Percentiles rank a stretch among this genome's conserved stretches.
These are phyloP conservation scores for Hemerocallis citrina DNA, from an alignment of 106 monocot genomes.

Conservation along the genomic window DNA sequence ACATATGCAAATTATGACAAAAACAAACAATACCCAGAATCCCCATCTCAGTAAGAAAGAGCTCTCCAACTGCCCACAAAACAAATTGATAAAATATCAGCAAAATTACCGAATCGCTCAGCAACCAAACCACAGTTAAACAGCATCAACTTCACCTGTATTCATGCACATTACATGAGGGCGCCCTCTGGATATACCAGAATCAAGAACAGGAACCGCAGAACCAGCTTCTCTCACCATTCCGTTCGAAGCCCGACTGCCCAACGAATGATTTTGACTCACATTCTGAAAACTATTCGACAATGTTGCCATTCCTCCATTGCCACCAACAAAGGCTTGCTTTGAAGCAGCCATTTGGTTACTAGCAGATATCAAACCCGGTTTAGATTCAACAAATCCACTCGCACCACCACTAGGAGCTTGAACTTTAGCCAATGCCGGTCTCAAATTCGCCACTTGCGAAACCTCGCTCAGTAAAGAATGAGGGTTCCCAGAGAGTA, in stretches of 20 bases:
- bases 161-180: slow-evolving; percentile 58
- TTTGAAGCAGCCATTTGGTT: no score
- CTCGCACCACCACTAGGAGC: slow-evolving; percentile 4
- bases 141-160: no score
- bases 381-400: slow-evolving; percentile 15
- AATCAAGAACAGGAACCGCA: slow-evolving; percentile 9
- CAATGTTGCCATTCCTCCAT: no score
- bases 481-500: slow-evolving; percentile 29
- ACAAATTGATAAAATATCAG: slow-evolving; percentile 2
- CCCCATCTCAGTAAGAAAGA: slow-evolving; percentile 64
- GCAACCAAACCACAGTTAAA: no score
- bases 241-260: background rate
- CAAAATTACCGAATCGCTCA: background rate
- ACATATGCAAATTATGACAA: slow-evolving; percentile 71
- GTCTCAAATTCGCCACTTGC: no score
- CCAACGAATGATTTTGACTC: slow-evolving; percentile 4
- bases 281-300: slow-evolving; percentile 7
- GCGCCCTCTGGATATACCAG: slow-evolving; percentile 20
- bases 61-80: slow-evolving; percentile 63
- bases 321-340: slow-evolving; percentile 16
- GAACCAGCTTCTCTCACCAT: slow-evolving; percentile 14
- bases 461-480: slow-evolving; percentile 13
- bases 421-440: slow-evolving; percentile 19
- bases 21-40: slow-evolving; percentile 67
- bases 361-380: background rate